Evolutionary conservation across 1,284 basidiomycete genomes (phyloP), one percentile per base, ranked within the genome.

Genomic region (Cryptococcus wingfieldii): DNA sequence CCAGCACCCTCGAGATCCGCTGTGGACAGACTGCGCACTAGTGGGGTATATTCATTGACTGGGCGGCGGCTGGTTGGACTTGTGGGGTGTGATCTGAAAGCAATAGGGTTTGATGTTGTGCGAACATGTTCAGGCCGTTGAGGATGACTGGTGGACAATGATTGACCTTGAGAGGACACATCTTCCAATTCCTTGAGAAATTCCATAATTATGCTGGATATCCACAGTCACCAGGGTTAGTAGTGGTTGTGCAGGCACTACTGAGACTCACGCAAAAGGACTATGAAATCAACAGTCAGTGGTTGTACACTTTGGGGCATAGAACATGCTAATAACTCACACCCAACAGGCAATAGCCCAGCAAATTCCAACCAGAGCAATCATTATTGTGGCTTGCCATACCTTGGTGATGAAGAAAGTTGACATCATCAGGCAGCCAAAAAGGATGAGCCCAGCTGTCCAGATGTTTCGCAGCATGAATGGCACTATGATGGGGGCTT

Each of bases 341-440:
- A 89, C 89, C 92, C 92, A 96, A 78, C 90, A 91, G 14, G 91
- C 90, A 23, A 96, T 88, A 1, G 91, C 90, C 93, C 93, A 97
- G 71, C 87, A 90, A 41, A 96, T 87, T 42, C 93, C 93, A 14
- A 93, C 84, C 41, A 93, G 73, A 51, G 86, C 85, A 52, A 97
- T 89, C 65, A 89, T 84, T 25, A 85, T 72, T 12, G 88, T 89
- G 9, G 92, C 93, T 79, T 88, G 84, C 68, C 80, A 78, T 0
- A 91, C 88, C 6, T 84, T 88, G 13, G 78, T 80, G 66, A 95
- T 84, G 73, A 89, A 89, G 78, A 94, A 89, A 0, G 91, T 93
- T 41, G 84, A 86, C 61, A 86, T 81, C 66, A 89, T 91, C 56
- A 94, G 79, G 18, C 86, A 50, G 12, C 82, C 84, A 77, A 93